Conservation (phyloP, 352 stramenopile species). For the Halophytophthora polymorphica region DNA sequence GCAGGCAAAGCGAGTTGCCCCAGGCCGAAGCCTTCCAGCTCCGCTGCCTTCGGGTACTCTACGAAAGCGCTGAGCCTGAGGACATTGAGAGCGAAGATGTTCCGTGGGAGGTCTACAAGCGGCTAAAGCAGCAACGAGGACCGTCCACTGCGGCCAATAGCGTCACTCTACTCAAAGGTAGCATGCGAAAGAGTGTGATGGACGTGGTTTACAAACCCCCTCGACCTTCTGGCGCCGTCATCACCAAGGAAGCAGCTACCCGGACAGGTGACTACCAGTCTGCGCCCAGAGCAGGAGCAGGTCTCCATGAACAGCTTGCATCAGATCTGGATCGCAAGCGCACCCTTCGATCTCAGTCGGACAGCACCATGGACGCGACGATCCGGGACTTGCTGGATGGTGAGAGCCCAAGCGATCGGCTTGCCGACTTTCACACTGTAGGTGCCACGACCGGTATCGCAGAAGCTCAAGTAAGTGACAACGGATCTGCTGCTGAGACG, state of each 20-base stretch:
- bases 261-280: slow-evolving; percentile 2
- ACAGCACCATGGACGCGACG: slow-evolving; percentile 32
- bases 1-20: slow-evolving; percentile 32
- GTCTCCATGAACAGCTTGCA: background rate
- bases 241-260: slow-evolving; percentile 6
- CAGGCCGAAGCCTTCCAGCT: slow-evolving; percentile 48
- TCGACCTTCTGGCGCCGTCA: slow-evolving; percentile 4
- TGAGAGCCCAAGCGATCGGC: background rate
- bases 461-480: slow-evolving; percentile 3
- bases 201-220: slow-evolving; percentile 25
- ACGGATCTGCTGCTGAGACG: slow-evolving; percentile 8
- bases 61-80: slow-evolving; percentile 51
- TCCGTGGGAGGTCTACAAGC: slow-evolving; percentile 79
- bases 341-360: slow-evolving; percentile 40
- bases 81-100: slow-evolving; percentile 77
- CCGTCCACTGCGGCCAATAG: slow-evolving; percentile 58
- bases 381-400: slow-evolving; percentile 1
- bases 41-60: slow-evolving; percentile 52
- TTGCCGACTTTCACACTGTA: slow-evolving; percentile 1
- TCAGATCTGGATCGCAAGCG: slow-evolving; percentile 17
- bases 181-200: slow-evolving; percentile 54
- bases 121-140: slow-evolving; percentile 60
- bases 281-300: background rate
- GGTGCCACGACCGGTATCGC: background rate
- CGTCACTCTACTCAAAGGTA: slow-evolving; percentile 59